Evolutionary conservation across 805 yeast genomes (phyloP).

Genomic region (Suhomyces prunicola): DNA sequence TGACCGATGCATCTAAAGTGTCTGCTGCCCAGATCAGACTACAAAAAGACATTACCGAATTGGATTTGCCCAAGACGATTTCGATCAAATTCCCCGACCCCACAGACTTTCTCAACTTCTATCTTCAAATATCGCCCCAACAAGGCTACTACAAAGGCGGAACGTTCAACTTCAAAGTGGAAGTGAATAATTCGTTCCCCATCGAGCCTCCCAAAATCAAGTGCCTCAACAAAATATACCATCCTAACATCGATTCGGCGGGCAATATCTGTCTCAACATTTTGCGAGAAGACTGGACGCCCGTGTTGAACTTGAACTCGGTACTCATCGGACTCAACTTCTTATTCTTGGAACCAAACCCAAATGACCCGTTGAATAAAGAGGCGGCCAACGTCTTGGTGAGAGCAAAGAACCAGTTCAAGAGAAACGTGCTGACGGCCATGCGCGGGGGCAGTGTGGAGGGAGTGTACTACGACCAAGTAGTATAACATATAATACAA

Average conservation of each 20-base stretch:
- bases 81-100: constrained; percentile 49
- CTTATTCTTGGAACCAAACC: constrained; percentile 85
- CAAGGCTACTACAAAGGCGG: constrained; percentile 76
- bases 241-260: constrained; percentile 87
- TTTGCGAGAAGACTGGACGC: constrained; percentile 94
- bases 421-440: constrained; percentile 51
- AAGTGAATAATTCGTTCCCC: constrained; percentile 72
- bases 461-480: constrained; percentile 7
- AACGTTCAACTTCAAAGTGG: constrained; percentile 62
- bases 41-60: constrained; percentile 72
- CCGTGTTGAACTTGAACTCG: constrained; percentile 78
- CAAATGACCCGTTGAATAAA: constrained; percentile 88
- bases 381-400: constrained; percentile 67
- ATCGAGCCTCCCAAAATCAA: constrained; percentile 88
- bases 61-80: constrained; percentile 60
- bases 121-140: constrained; percentile 56
- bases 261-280: constrained; percentile 93
- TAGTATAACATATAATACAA: not conserved
- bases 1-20: constrained; percentile 16
- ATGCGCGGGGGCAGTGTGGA: constrained; percentile 74
- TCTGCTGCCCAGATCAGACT: constrained; percentile 68
- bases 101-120: constrained; percentile 59
- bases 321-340: constrained; percentile 82
- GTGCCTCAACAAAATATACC: constrained; percentile 72
- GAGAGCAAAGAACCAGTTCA: constrained; percentile 43